phyloP scores from a whole-genome alignment of 2,329 filamentous ascomycete genomes.

The Grosmannia huntii region DNA sequence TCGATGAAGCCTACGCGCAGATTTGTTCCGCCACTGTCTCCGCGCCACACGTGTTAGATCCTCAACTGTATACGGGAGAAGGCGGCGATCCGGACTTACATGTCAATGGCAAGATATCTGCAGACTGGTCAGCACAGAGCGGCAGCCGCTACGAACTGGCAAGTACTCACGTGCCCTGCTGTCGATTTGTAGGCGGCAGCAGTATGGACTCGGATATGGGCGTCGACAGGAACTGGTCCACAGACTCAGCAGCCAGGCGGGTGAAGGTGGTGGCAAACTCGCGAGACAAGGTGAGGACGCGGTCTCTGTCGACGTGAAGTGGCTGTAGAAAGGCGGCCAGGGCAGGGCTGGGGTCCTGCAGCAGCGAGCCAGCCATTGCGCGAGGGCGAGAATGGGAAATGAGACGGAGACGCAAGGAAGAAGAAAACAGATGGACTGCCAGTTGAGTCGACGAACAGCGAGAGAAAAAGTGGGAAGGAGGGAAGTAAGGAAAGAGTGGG shows the following conservation, averaged over 20 bases:
- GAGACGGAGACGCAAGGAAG: background rate
- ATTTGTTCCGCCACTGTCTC: slow-evolving; percentile 51
- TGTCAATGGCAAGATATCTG: slow-evolving; percentile 51
- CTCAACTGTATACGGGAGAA: background rate
- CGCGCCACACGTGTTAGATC: slow-evolving; percentile 13
- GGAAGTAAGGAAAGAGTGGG: background rate
- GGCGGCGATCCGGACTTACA: slow-evolving; percentile 30
- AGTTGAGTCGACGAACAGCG: background rate
- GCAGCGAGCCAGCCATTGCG: background rate
- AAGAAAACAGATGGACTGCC: background rate
- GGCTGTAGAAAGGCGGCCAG: slow-evolving; percentile 36
- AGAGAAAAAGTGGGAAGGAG: background rate
- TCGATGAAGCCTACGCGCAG: slow-evolving; percentile 57
- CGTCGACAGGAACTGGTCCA: slow-evolving; percentile 45
- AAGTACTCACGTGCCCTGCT: slow-evolving; percentile 33
- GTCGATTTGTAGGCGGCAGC: slow-evolving; percentile 28
- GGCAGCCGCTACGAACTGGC: background rate
- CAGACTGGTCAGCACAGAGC: background rate
- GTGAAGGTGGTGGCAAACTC: slow-evolving; percentile 35
- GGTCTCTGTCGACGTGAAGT: slow-evolving; percentile 33
- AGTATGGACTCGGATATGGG: slow-evolving; percentile 48
- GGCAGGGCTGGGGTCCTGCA: background rate
- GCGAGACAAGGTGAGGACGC: slow-evolving; percentile 32
- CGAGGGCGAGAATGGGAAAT: background rate
- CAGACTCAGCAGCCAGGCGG: slow-evolving; percentile 36